These are phyloP conservation scores for Cadophora sp. DNA, from an alignment of 2,329 filamentous ascomycete genomes.

Conservation along the genomic window DNA sequence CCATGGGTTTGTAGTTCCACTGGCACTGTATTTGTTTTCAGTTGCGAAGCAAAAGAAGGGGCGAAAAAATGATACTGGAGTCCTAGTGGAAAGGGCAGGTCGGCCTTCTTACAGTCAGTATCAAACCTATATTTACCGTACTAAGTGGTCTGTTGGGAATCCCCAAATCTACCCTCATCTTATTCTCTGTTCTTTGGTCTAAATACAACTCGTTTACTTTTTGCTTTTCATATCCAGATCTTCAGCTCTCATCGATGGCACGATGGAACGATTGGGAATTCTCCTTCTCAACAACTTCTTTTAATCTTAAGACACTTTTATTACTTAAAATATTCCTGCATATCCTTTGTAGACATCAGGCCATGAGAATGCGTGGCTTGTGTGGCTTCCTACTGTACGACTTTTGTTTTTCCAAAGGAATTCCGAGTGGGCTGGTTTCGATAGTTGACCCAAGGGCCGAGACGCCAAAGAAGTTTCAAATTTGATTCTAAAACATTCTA, in stretches of 20 bases:
- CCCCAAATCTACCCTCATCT: background rate
- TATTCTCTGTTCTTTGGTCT: background rate
- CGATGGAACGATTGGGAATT: background rate
- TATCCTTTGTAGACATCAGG: background rate
- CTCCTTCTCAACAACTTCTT: background rate
- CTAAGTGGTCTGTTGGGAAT: too few species aligned
- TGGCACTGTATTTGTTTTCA: too few species aligned
- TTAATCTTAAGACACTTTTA: too few species aligned
- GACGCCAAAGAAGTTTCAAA: background rate
- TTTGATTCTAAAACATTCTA: slow-evolving; percentile 1
- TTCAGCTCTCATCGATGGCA: background rate
- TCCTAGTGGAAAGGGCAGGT: background rate
- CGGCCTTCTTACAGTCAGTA: too few species aligned
- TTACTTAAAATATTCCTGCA: background rate
- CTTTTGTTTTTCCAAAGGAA: background rate
- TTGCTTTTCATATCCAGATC: slow-evolving; percentile 3
- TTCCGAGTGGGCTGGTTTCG: background rate
- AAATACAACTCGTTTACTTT: background rate
- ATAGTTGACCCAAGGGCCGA: background rate
- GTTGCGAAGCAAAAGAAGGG: background rate
- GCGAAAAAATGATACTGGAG: background rate
- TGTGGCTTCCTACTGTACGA: background rate
- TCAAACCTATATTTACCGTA: too few species aligned
- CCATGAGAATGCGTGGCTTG: background rate
- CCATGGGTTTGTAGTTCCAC: too few species aligned